These are phyloP conservation scores for Cinchona pubescens DNA, from an alignment of 257 asterid genomes.

Conservation along the genomic window DNA sequence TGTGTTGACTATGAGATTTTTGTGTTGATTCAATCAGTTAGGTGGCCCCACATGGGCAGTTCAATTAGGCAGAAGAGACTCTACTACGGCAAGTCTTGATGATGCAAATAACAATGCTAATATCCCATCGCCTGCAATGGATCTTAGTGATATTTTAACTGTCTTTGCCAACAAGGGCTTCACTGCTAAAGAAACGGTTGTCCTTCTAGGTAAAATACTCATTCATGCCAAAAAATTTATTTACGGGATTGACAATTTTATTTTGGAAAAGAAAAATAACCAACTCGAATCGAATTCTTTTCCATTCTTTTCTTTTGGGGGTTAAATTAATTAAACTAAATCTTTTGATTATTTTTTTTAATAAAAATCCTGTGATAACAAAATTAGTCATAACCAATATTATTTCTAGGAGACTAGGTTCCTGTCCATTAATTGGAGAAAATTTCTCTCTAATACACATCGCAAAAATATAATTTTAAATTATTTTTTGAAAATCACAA, in stretches of 20 bases:
- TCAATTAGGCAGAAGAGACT: conserved; percentile 57
- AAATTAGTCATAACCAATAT: no score
- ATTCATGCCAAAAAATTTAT: background rate
- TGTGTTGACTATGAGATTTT: background rate
- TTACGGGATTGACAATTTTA: background rate
- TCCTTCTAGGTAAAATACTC: conserved; percentile 45
- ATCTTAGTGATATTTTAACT: conserved; percentile 40
- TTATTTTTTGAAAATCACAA: no score
- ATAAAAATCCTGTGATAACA: no score
- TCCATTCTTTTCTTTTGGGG: background rate
- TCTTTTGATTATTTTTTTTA: no score
- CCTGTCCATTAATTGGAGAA: no score
- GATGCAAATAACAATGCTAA: conserved; percentile 41
- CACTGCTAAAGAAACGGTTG: conserved; percentile 53
- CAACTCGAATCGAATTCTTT: background rate
- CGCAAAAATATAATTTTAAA: no score
- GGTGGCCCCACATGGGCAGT: conserved; percentile 64
- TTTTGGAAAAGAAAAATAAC: no score
- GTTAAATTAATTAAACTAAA: no score
- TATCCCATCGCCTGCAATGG: conserved; percentile 51
- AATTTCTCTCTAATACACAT: no score
- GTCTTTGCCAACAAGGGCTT: conserved; percentile 60
- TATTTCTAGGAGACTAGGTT: no score
- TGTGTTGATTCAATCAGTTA: conserved; percentile 27
- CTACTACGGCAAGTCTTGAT: conserved; percentile 52